phyloP scores from a whole-genome alignment of 202 grass and related monocot genomes.

The Panicum virgatum region DNA sequence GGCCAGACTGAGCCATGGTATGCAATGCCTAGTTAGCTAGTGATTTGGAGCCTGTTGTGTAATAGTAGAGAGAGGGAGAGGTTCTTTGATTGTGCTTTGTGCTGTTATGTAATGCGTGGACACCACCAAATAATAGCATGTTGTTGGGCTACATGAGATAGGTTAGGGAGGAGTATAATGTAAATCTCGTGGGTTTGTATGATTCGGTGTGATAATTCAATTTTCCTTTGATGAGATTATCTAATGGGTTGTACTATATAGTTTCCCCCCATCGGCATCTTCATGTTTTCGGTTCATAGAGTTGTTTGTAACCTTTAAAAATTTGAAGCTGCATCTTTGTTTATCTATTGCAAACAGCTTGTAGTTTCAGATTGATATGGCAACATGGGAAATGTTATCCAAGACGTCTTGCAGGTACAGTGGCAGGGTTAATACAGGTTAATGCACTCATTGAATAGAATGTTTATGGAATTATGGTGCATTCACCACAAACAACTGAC shows the following conservation, averaged over 20 bases:
- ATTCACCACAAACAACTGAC: neutral
- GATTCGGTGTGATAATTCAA: neutral
- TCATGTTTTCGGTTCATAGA: neutral
- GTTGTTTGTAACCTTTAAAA: neutral
- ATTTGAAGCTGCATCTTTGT: neutral
- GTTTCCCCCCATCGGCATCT: neutral
- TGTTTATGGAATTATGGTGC: neutral
- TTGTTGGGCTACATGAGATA: constrained; percentile 49
- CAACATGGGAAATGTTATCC: neutral
- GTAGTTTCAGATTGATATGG: constrained; percentile 12
- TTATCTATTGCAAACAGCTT: constrained; percentile 13
- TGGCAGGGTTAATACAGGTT: neutral
- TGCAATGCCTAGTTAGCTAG: constrained; percentile 43
- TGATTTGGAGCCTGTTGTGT: constrained; percentile 46
- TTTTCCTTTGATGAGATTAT: constrained; percentile 30
- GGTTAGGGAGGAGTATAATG: constrained; percentile 44
- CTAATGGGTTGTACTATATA: neutral
- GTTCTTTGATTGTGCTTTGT: constrained; percentile 55
- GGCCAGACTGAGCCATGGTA: constrained; percentile 16
- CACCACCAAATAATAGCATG: constrained; percentile 55
- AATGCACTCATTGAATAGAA: neutral
- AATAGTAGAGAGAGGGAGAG: constrained; percentile 32
- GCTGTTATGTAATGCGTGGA: constrained; percentile 59
- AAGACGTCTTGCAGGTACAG: neutral
- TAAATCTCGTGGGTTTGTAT: constrained; percentile 53